Base-by-base conservation (phyloP, 495 filamentous ascomycete species). In the Xeromyces bisporus region DNA sequence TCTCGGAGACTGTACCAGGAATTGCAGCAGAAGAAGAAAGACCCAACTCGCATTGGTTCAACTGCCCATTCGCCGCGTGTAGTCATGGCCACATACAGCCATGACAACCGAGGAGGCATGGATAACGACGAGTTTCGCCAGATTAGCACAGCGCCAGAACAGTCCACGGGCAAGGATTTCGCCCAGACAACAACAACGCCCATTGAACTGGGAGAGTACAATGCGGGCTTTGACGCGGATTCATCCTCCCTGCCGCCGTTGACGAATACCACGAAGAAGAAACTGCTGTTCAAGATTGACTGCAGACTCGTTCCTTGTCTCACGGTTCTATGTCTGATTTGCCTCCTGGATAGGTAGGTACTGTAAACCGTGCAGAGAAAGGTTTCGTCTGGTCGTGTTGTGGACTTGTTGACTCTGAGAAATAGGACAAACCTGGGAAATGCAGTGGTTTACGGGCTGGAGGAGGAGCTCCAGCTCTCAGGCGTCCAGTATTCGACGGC, bases 391-490 rank as follows among this genome's bases (percentile, higher is more conserved):
- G 39, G 6, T 16, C 11, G 11, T 23, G 24, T 27, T 3, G 2
- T 9, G n/a, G n/a, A n/a, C n/a, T n/a, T n/a, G n/a, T n/a, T n/a
- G n/a, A n/a, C n/a, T n/a, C n/a, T n/a, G n/a, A n/a, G 12, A 24
- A 16, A 6, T 8, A 39, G 23, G 16, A 64, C 71, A 44, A 71
- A 72, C 37, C 62, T 60, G 29, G 57, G 48, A 32, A 72, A 71
- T 46, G 67, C 69, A 8, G 51, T 52, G 16, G 42, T 62, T 28
- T 71, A 74, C 29, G 58, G 64, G 25, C 50, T 78, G 11, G 56
- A 54, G 24, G 39, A 53, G 6, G 71, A 79, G 23, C 49, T 82
- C 0, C 23, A 55, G 11, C 54, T 81, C 7, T 39, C 30, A 2
- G 58, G 58, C 30, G 40, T 57, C 17, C 46, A 46, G 23, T 53